Base-by-base conservation (phyloP, 2,329 filamentous ascomycete genomes). In the Penicillium sp. region DNA sequence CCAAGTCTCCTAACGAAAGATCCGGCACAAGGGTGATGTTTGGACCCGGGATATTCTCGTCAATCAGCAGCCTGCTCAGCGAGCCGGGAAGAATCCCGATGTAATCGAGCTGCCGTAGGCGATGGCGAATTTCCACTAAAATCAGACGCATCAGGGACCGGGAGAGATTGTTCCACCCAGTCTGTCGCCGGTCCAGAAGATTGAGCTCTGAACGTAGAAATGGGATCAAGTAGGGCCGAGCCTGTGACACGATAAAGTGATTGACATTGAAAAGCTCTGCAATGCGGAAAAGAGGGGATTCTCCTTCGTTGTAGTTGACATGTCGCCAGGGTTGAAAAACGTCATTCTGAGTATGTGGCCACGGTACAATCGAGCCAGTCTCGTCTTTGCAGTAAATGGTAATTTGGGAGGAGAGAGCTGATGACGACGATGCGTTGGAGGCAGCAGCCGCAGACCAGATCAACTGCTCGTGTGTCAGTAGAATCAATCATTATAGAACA, bases 231-330 rank as follows among this genome's bases (percentile, higher is more conserved):
- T 94, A 95, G 0, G 90, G 90, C 2, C 89, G 76, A 1, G 90
- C 88, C 67, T 95, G 90, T 48, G 85, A 92, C 50, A 96, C 80
- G 48, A 96, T 87, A 66, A 93, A 95, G 68, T 95, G 89, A 59
- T 95, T 93, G 36, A 93, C 85, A 59, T 93, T 93, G 73, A 92
- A 92, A 8, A 90, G 76, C 65, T 90, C 84, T 5, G 83, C 79
- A 18, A 92, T 80, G 26, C 85, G 77, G 37, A 79, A 74, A 1
- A 92, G 73, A 0, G 79, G 79, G 0, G 76, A 79, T 47, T 80
- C 80, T 28, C 78, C 78, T 45, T 85, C 80, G 28, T 74, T 73
- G 60, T 83, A 80, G 5, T 74, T 76, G 13, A 76, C 74, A 41
- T 77, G 73, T 4, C 79, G 80, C 75, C 80, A 84, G 29, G 83